Evolutionary conservation across 108 stramenopile genomes (phyloP).

Genomic region (Nitzschia sp.): DNA sequence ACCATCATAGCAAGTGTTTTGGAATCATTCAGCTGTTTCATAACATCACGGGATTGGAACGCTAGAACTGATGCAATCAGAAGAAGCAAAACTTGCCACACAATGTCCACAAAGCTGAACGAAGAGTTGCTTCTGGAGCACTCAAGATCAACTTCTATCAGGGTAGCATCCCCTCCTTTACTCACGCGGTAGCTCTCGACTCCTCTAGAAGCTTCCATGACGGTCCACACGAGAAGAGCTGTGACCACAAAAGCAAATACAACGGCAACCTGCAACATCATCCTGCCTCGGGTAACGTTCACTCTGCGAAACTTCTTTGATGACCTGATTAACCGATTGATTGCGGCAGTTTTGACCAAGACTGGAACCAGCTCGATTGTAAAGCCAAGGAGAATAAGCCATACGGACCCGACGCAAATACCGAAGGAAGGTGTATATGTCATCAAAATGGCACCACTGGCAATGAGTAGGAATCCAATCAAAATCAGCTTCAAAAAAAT

Average conservation of each 20-base stretch:
- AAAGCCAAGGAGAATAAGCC: constrained; percentile 46
- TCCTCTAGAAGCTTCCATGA: constrained; percentile 11
- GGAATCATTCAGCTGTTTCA: constrained; percentile 34
- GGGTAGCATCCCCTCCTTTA: not conserved
- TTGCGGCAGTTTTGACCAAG: constrained; percentile 44
- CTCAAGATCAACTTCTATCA: constrained; percentile 1
- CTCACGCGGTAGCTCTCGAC: not conserved
- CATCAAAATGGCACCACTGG: constrained; percentile 27
- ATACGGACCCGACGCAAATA: constrained; percentile 24
- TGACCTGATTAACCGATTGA: constrained; percentile 30
- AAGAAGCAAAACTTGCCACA: constrained; percentile 30
- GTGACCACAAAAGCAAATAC: constrained; percentile 16
- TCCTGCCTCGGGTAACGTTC: constrained; percentile 8
- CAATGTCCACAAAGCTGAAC: constrained; percentile 6
- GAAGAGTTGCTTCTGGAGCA: constrained; percentile 12
- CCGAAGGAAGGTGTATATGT: constrained; percentile 6
- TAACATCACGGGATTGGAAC: constrained; percentile 29
- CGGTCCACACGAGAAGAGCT: constrained; percentile 26
- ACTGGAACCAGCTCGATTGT: constrained; percentile 44
- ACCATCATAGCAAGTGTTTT: constrained; percentile 36
- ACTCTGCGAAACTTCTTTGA: constrained; percentile 31
- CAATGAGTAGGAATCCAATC: constrained; percentile 32
- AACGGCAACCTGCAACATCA: constrained; percentile 15
- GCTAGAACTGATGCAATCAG: constrained; percentile 35
- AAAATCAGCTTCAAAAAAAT: constrained; percentile 34